A percentile compares a stretch with the other conserved stretches of the same genome.
Conservation (phyloP, 2,329 filamentous ascomycete species). For the Clarireedia paspali region DNA sequence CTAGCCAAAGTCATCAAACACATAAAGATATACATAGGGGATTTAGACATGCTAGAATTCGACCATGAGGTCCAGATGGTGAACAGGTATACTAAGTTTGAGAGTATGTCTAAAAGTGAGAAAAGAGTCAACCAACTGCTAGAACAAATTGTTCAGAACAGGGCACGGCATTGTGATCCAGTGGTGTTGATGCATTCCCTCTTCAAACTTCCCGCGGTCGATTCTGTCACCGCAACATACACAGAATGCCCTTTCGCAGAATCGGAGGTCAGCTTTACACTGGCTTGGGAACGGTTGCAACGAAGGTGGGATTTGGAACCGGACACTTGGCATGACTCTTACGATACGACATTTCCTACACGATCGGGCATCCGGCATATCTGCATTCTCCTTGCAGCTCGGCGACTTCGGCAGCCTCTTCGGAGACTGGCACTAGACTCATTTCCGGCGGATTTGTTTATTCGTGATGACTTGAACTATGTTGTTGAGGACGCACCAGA, state of each 20-base stretch:
- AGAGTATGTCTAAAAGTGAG: not conserved
- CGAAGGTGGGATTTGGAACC: not conserved
- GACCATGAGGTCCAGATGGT: constrained; percentile 6
- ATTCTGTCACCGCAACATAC: not conserved
- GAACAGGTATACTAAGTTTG: not conserved
- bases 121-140: not conserved
- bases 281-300: not conserved
- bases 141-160: constrained; percentile 1
- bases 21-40: constrained; percentile 4
- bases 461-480: not conserved
- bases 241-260: constrained; percentile 1
- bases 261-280: not conserved
- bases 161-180: constrained; percentile 1
- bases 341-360: constrained; percentile 6
- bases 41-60: constrained; percentile 7
- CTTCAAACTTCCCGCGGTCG: not conserved
- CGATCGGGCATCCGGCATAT: not conserved
- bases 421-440: not conserved
- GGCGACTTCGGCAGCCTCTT: not conserved
- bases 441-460: constrained; percentile 2
- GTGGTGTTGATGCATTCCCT: not conserved
- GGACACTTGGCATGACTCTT: not conserved
- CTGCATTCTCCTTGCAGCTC: constrained; percentile 1
- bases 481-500: not conserved
- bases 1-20: constrained; percentile 3